Evolutionary conservation across 352 stramenopile species (phyloP).

Genomic region (Vaucheria bursata): DNA sequence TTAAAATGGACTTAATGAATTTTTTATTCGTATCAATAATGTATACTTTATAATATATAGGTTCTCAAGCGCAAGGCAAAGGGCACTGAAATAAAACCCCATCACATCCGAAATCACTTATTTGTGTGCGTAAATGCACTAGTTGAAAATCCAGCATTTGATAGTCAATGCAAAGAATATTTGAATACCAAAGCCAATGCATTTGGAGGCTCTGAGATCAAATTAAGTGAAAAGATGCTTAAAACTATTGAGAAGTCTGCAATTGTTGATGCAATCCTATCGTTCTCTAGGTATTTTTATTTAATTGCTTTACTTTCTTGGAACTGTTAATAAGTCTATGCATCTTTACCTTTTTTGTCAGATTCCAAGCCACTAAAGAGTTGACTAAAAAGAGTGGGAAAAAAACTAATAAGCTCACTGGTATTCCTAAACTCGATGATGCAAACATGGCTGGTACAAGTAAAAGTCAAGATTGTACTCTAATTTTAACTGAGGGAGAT

Average conservation of each 20-base stretch:
- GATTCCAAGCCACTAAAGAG: conserved; percentile 51
- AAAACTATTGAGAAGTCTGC: conserved; percentile 85
- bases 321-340: neutral
- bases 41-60: conserved; percentile 10
- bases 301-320: neutral
- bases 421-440: conserved; percentile 98
- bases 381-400: conserved; percentile 51
- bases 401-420: conserved; percentile 57
- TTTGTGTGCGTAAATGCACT: conserved; percentile 96
- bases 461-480: conserved; percentile 76
- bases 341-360: neutral
- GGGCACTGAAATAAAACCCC: conserved; percentile 75
- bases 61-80: conserved; percentile 82
- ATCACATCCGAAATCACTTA: conserved; percentile 94
- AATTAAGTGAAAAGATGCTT: conserved; percentile 83
- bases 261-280: conserved; percentile 73
- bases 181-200: conserved; percentile 72
- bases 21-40: neutral
- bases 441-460: conserved; percentile 87
- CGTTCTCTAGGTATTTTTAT: conserved; percentile 56
- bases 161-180: conserved; percentile 99
- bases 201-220: conserved; percentile 63
- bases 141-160: conserved; percentile 97
- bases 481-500: conserved; percentile 99
- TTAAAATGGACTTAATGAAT: too few species aligned